phyloP scores from a whole-genome alignment of 805 yeast species.

The Teunomyces barrocoloradensis region DNA sequence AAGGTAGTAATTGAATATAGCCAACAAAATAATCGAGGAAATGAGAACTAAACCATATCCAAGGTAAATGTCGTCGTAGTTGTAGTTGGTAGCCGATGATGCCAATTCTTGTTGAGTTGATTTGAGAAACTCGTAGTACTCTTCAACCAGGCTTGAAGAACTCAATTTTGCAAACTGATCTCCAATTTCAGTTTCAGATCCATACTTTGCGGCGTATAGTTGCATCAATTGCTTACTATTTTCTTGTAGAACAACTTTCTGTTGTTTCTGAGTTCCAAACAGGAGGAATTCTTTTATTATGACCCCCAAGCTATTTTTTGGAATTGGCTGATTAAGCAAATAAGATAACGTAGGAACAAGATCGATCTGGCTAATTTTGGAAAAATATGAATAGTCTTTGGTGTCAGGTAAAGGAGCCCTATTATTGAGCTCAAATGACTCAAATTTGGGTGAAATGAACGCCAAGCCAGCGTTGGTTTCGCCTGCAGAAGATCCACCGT shows the following conservation, averaged over 20 bases:
- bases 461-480: constrained; percentile 87
- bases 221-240: constrained; percentile 58
- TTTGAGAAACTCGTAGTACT: constrained; percentile 36
- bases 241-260: constrained; percentile 41
- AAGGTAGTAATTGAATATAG: constrained; percentile 1
- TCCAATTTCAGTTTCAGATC: constrained; percentile 10
- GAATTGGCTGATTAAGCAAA: constrained; percentile 63
- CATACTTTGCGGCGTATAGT: constrained; percentile 42
- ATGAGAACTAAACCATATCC: constrained; percentile 24
- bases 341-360: constrained; percentile 68
- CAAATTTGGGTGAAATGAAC: constrained; percentile 62
- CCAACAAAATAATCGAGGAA: constrained; percentile 25
- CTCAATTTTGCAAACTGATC: constrained; percentile 12
- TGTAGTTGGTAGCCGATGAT: constrained; percentile 70
- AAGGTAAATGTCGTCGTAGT: constrained; percentile 45
- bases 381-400: constrained; percentile 52
- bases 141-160: constrained; percentile 13
- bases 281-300: constrained; percentile 56
- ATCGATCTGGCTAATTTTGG: constrained; percentile 62
- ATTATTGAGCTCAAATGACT: constrained; percentile 4
- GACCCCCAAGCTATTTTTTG: constrained; percentile 72
- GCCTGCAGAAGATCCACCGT: constrained; percentile 91
- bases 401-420: constrained; percentile 39
- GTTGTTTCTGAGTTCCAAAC: constrained; percentile 31
- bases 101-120: constrained; percentile 51